Evolutionary conservation across 306 rosid species (phyloP).

Genomic region (Macrotyloma uniflorum): DNA sequence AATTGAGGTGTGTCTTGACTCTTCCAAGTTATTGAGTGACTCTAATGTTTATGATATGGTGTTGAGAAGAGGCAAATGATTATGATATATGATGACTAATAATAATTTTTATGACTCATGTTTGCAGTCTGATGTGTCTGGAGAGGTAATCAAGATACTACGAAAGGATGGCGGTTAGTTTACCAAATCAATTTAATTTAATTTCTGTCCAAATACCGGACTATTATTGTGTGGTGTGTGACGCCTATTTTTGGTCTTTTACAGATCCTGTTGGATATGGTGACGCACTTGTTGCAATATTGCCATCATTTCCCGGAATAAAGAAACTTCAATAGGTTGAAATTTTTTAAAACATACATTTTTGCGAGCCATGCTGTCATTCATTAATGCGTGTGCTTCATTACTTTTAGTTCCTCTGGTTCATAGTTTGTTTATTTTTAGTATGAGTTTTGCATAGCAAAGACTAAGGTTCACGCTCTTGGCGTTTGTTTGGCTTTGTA

Average conservation of each 20-base stretch:
- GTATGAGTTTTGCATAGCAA: background rate
- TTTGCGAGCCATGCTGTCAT: slow-evolving; percentile 18
- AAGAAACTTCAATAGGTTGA: slow-evolving; percentile 72
- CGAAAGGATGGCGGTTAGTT: slow-evolving; percentile 82
- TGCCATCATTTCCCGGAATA: slow-evolving; percentile 93
- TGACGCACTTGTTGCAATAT: slow-evolving; percentile 77
- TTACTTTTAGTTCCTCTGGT: background rate
- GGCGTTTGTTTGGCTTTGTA: background rate
- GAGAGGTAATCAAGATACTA: slow-evolving; percentile 89
- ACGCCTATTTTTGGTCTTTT: background rate
- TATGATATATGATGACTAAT: background rate
- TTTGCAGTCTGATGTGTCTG: slow-evolving; percentile 73
- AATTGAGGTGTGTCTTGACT: slow-evolving; percentile 61
- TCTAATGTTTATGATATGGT: background rate
- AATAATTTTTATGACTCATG: slow-evolving; percentile 2
- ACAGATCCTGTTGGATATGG: slow-evolving; percentile 94
- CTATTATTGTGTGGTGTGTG: background rate
- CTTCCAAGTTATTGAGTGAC: background rate
- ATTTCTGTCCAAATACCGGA: background rate
- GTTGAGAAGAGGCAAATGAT: background rate
- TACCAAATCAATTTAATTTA: background rate
- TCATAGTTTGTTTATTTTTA: background rate
- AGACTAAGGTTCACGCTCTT: background rate
- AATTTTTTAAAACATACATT: background rate
- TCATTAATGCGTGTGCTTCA: background rate